Conservation (phyloP, 2,329 filamentous ascomycete genomes). For the Nothopassalora personata region DNA sequence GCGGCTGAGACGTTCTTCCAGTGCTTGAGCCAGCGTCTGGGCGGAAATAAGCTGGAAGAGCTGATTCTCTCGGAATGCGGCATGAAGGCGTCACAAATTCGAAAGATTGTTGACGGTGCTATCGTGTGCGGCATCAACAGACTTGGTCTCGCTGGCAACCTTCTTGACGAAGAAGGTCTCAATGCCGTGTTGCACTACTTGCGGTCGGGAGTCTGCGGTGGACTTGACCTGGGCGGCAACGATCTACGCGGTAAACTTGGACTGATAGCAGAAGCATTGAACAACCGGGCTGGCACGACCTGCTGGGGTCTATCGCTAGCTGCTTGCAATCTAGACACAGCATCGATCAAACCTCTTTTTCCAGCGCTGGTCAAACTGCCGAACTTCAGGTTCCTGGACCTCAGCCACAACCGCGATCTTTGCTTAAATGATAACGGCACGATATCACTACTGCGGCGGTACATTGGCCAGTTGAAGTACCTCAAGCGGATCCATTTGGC, state of each 20-base stretch:
- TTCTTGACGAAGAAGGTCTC: conserved; percentile 67
- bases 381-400: conserved; percentile 79
- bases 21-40: conserved; percentile 70
- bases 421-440: conserved; percentile 47
- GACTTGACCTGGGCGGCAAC: conserved; percentile 84
- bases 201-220: conserved; percentile 71
- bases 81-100: conserved; percentile 64
- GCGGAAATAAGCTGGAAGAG: conserved; percentile 70
- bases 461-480: conserved; percentile 70
- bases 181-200: conserved; percentile 73
- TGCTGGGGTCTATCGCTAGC: conserved; percentile 81
- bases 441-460: conserved; percentile 63
- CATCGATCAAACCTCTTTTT: conserved; percentile 67
- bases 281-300: conserved; percentile 41
- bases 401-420: conserved; percentile 81
- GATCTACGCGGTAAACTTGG: conserved; percentile 51
- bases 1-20: conserved; percentile 64
- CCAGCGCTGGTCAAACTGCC: conserved; percentile 65
- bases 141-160: conserved; percentile 77
- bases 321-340: conserved; percentile 72
- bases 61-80: conserved; percentile 77
- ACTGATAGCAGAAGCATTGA: conserved; percentile 48
- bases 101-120: conserved; percentile 74
- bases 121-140: conserved; percentile 70
- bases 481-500: conserved; percentile 82